phyloP scores from a whole-genome alignment of 176 grass and related monocot species.

The Puya raimondii region DNA sequence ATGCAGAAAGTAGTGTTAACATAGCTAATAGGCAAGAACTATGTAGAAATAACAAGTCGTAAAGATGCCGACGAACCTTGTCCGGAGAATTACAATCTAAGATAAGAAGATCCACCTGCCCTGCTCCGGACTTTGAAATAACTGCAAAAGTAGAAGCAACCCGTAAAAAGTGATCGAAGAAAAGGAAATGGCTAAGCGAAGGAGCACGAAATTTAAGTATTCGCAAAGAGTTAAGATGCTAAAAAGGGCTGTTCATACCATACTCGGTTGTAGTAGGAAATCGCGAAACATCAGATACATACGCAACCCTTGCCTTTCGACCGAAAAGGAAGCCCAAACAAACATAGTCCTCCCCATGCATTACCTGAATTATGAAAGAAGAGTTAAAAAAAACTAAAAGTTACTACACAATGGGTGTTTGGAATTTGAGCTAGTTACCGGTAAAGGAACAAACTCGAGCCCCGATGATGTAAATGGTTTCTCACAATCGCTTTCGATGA shows the following conservation, averaged over 20 bases:
- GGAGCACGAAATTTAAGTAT: no score
- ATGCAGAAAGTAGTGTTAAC: no score
- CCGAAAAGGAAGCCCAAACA: constrained; percentile 92
- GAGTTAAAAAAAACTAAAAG: constrained; percentile 13
- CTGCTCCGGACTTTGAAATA: no score
- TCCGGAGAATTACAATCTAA: no score
- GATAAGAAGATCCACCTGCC: no score
- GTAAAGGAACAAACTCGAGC: constrained; percentile 87
- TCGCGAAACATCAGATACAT: constrained; percentile 91
- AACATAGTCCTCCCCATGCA: constrained; percentile 90
- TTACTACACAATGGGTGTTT: neutral
- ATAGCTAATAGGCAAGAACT: no score
- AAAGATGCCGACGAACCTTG: no score
- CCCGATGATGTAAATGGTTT: constrained; percentile 65
- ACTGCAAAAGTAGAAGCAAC: no score
- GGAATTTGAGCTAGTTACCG: constrained; percentile 25
- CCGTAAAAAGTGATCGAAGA: no score
- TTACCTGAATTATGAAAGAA: constrained; percentile 43
- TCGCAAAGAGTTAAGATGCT: neutral
- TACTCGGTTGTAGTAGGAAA: constrained; percentile 79
- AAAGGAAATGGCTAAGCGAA: no score
- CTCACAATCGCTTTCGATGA: constrained; percentile 56
- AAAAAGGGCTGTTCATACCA: constrained; percentile 31
- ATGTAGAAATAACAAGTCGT: no score
- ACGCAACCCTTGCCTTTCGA: constrained; percentile 80